Percentiles rank a stretch among this genome's conserved stretches.
Conservation (phyloP, 768 basidiomycete genomes). For the Pleurotus giganteus region DNA sequence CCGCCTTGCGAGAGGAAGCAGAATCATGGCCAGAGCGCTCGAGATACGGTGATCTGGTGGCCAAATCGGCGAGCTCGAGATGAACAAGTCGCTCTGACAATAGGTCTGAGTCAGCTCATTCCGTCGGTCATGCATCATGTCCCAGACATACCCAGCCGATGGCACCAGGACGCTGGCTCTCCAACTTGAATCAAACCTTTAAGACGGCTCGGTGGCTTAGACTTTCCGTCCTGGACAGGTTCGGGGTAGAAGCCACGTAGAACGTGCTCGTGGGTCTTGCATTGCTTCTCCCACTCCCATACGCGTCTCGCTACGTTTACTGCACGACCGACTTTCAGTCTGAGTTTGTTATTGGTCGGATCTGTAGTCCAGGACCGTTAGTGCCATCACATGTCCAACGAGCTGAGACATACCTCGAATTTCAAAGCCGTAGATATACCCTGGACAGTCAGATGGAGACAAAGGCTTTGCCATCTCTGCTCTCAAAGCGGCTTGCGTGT, state of each 20-base stretch:
- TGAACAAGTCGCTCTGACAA: slow-evolving; percentile 70
- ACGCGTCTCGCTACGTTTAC: slow-evolving; percentile 71
- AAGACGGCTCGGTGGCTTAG: neutral
- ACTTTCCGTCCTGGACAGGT: slow-evolving; percentile 18
- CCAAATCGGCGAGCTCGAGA: slow-evolving; percentile 73
- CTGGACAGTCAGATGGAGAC: slow-evolving; percentile 41
- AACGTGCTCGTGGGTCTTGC: slow-evolving; percentile 72
- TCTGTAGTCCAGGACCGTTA: slow-evolving; percentile 10
- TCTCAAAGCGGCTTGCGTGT: slow-evolving; percentile 58
- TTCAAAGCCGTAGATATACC: slow-evolving; percentile 83
- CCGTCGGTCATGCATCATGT: neutral
- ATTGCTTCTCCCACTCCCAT: slow-evolving; percentile 81
- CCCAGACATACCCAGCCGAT: slow-evolving; percentile 42
- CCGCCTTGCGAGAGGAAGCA: neutral
- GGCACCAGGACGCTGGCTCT: slow-evolving; percentile 60
- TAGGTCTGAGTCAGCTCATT: neutral
- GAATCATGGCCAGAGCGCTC: slow-evolving; percentile 41
- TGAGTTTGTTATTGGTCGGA: slow-evolving; percentile 39
- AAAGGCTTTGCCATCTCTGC: slow-evolving; percentile 49
- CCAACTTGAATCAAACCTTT: slow-evolving; percentile 66
- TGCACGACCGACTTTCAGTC: slow-evolving; percentile 79
- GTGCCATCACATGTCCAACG: neutral
- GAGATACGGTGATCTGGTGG: slow-evolving; percentile 57
- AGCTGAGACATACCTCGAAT: slow-evolving; percentile 54
- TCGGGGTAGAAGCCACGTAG: slow-evolving; percentile 75